A percentile compares a stretch with the other conserved stretches of the same genome.
Conservation (phyloP, 1,284 basidiomycete species). For the Fomitopsis betulina region DNA sequence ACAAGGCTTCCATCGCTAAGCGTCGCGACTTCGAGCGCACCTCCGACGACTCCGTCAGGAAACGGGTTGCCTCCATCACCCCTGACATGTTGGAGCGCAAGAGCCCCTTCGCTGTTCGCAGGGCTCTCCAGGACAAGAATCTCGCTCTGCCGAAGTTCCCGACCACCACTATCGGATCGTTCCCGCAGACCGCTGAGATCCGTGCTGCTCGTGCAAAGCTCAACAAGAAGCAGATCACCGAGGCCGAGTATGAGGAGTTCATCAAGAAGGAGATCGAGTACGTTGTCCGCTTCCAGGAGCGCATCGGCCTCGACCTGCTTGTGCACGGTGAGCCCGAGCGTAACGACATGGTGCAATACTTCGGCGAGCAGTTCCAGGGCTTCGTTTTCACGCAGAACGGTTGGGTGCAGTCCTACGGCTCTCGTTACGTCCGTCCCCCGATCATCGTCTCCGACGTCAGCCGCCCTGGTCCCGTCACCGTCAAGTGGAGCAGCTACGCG, state of each 20-base stretch:
- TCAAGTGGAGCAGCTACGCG: slow-evolving; percentile 96
- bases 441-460: slow-evolving; percentile 99
- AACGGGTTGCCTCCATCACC: slow-evolving; percentile 92
- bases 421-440: slow-evolving; percentile 96
- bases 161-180: slow-evolving; percentile 98
- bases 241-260: slow-evolving; percentile 93
- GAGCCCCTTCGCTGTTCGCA: slow-evolving; percentile 85
- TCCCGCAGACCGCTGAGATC: slow-evolving; percentile 99
- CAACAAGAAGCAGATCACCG: slow-evolving; percentile 88
- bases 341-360: slow-evolving; percentile 99
- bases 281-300: slow-evolving; percentile 97
- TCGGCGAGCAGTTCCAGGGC: slow-evolving; percentile 94
- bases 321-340: slow-evolving; percentile 99
- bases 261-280: slow-evolving; percentile 97
- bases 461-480: slow-evolving; percentile 92
- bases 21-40: slow-evolving; percentile 95
- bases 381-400: slow-evolving; percentile 98
- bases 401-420: slow-evolving; percentile 99
- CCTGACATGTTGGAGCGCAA: slow-evolving; percentile 87
- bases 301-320: slow-evolving; percentile 92
- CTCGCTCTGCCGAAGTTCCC: slow-evolving; percentile 96
- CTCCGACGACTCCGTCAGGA: slow-evolving; percentile 94
- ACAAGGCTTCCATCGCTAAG: slow-evolving; percentile 89
- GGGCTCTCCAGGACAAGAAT: slow-evolving; percentile 86
- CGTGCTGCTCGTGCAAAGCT: slow-evolving; percentile 93